These are phyloP conservation scores for Blepharisma japonicum DNA, from an alignment of 73 alveolate genomes.

Conservation along the genomic window DNA sequence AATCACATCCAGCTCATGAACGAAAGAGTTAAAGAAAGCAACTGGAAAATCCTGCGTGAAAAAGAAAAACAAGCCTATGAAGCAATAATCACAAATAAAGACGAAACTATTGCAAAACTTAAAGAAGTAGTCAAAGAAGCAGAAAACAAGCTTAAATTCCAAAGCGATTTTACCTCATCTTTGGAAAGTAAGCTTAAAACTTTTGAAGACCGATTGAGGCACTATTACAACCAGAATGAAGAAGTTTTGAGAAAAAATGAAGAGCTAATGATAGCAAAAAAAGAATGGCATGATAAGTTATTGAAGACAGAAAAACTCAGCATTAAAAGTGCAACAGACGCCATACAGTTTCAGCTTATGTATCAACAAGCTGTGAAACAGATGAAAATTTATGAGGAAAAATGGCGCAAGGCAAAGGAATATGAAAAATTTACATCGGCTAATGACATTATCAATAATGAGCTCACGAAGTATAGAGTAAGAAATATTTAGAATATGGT, in stretches of 20 bases:
- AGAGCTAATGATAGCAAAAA: neutral
- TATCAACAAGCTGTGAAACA: neutral
- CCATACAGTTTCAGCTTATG: conserved; percentile 11
- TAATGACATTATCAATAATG: too few species aligned
- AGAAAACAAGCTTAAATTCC: neutral
- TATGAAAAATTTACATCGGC: too few species aligned
- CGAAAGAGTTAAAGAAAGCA: conserved; percentile 17
- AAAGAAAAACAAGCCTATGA: neutral
- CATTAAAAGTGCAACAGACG: conserved; percentile 16
- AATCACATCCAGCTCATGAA: conserved; percentile 20
- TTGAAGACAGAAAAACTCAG: neutral
- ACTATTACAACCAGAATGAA: neutral
- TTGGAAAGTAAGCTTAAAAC: conserved; percentile 7
- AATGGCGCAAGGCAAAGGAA: too few species aligned
- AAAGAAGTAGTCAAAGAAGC: conserved; percentile 8
- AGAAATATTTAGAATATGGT: too few species aligned
- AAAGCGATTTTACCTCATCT: neutral
- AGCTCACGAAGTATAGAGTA: too few species aligned
- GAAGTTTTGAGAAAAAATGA: neutral
- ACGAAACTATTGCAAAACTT: neutral
- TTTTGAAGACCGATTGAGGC: neutral
- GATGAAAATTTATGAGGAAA: neutral
- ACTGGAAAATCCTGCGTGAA: conserved; percentile 12
- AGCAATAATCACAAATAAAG: neutral
- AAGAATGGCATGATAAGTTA: conserved; percentile 5